These are phyloP conservation scores for Aspergillus japonicus DNA, from an alignment of 2,329 filamentous ascomycete genomes.

Conservation along the genomic window DNA sequence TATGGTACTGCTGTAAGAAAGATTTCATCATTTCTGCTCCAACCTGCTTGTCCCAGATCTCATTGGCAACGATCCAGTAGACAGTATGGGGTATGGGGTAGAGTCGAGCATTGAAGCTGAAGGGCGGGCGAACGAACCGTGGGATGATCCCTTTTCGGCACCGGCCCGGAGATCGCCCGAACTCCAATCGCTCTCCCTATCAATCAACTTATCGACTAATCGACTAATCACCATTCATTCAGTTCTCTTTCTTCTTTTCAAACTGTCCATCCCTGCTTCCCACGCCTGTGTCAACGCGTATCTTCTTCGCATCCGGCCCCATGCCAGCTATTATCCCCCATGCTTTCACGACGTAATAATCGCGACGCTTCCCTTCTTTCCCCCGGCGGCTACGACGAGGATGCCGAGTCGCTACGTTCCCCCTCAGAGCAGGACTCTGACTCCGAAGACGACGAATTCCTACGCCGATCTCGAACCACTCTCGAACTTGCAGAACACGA, in stretches of 20 bases:
- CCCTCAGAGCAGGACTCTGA: slow-evolving; percentile 68
- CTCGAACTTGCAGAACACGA: slow-evolving; percentile 69
- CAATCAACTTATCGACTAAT: not conserved
- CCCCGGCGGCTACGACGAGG: slow-evolving; percentile 65
- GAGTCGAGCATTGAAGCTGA: too few species aligned
- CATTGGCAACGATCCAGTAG: too few species aligned
- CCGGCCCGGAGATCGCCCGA: slow-evolving; percentile 6
- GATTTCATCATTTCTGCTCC: too few species aligned
- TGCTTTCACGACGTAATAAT: slow-evolving; percentile 26
- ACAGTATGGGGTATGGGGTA: too few species aligned
- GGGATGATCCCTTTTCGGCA: not conserved
- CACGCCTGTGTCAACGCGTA: not conserved
- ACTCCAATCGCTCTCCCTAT: not conserved
- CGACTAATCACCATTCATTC: not conserved
- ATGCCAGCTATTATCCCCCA: slow-evolving; percentile 16
- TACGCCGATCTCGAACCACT: slow-evolving; percentile 65
- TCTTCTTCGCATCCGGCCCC: slow-evolving; percentile 5
- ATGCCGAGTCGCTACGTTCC: slow-evolving; percentile 65
- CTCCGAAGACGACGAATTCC: slow-evolving; percentile 70
- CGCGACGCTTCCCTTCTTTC: slow-evolving; percentile 56
- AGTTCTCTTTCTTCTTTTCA: not conserved
- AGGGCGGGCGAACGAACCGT: not conserved
- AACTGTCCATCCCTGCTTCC: not conserved
- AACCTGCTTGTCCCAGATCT: too few species aligned
- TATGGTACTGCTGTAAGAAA: too few species aligned